These are phyloP conservation scores for Conticribra guillardii DNA, from an alignment of 108 stramenopile species.

Conservation along the genomic window DNA sequence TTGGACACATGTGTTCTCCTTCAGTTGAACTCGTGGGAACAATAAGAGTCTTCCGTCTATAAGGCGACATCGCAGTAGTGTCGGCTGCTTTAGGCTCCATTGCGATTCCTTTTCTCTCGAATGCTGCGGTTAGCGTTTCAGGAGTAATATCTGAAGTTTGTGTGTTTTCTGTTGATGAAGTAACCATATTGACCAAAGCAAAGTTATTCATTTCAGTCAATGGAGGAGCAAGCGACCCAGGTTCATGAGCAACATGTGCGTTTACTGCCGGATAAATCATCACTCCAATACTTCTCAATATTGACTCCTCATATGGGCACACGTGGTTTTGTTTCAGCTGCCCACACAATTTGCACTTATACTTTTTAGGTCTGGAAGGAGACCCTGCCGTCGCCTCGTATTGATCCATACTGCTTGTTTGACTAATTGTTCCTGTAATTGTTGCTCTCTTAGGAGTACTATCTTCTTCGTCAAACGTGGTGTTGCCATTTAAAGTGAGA, in stretches of 20 bases:
- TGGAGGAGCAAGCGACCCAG: conserved; percentile 68
- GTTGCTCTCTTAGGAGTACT: conserved; percentile 11
- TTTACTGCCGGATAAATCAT: conserved; percentile 81
- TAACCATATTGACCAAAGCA: conserved; percentile 28
- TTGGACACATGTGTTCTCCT: too few relatives aligned
- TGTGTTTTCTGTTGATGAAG: conserved; percentile 7
- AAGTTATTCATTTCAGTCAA: conserved; percentile 87
- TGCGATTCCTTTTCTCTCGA: conserved; percentile 4
- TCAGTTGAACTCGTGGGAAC: too few relatives aligned
- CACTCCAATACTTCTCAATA: conserved; percentile 77
- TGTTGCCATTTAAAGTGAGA: too few relatives aligned
- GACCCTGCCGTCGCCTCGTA: background rate
- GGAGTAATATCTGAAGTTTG: conserved; percentile 9
- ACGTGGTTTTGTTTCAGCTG: conserved; percentile 81
- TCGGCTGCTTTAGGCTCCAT: background rate
- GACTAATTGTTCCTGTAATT: conserved; percentile 6
- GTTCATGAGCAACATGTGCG: conserved; percentile 75
- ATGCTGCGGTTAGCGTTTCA: conserved; percentile 13
- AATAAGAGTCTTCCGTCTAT: conserved; percentile 1
- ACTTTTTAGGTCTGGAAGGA: conserved; percentile 47
- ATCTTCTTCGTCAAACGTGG: conserved; percentile 29
- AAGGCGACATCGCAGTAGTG: background rate
- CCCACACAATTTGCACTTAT: conserved; percentile 83
- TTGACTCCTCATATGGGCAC: conserved; percentile 68
- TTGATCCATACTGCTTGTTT: conserved; percentile 23